These are phyloP conservation scores for Meira miltonrushii DNA, from an alignment of 1,284 basidiomycete genomes.

Conservation along the genomic window DNA sequence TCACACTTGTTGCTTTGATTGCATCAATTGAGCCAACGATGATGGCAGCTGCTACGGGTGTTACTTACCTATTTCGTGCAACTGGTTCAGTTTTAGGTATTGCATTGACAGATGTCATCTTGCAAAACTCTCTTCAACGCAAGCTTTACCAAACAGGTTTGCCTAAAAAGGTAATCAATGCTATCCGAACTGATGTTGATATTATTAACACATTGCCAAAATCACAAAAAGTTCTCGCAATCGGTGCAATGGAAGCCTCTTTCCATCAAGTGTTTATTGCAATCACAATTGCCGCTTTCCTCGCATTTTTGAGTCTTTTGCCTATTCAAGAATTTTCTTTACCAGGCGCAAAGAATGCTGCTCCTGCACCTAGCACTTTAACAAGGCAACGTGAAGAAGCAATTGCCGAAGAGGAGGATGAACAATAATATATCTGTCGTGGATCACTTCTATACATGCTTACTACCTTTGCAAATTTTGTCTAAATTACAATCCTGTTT, in stretches of 20 bases:
- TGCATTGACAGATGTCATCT: constrained; percentile 51
- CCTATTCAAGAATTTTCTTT: constrained; percentile 51
- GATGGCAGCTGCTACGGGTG: constrained; percentile 52
- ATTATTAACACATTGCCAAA: constrained; percentile 36
- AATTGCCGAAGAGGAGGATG: constrained; percentile 27
- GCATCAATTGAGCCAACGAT: constrained; percentile 51
- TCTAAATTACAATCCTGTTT: no score
- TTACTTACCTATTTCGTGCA: constrained; percentile 54
- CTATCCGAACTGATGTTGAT: constrained; percentile 49
- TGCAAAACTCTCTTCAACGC: constrained; percentile 51
- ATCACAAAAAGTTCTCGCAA: constrained; percentile 33
- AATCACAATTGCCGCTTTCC: constrained; percentile 42
- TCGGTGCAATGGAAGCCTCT: constrained; percentile 50
- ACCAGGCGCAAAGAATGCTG: constrained; percentile 36
- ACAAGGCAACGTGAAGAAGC: constrained; percentile 25
- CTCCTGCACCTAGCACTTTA: constrained; percentile 17
- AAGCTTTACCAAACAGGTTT: constrained; percentile 41
- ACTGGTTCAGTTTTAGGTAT: constrained; percentile 54
- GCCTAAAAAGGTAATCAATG: constrained; percentile 40
- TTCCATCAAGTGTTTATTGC: constrained; percentile 53
- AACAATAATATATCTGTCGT: not conserved
- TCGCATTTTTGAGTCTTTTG: constrained; percentile 47
- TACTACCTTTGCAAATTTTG: not conserved
- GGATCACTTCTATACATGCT: not conserved
- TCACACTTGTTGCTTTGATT: constrained; percentile 52